phyloP scores from a whole-genome alignment of 352 stramenopile species.

The Phytopythium chamaehyphon region DNA sequence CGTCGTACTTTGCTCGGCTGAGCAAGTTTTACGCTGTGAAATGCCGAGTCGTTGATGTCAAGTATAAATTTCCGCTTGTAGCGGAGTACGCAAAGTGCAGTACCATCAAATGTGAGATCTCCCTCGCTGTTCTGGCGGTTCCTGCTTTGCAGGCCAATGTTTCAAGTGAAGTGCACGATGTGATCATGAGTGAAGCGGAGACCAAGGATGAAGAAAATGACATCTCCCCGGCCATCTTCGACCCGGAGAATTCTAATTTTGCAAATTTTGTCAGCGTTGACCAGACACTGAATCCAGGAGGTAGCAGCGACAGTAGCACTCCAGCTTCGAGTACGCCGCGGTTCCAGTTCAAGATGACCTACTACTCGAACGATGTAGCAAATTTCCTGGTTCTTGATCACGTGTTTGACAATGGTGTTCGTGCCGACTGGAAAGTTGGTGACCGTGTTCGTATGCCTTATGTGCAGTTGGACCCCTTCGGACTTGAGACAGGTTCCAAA shows the following conservation, averaged over 20 bases:
- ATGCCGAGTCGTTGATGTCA: constrained; percentile 69
- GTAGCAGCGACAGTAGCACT: constrained; percentile 16
- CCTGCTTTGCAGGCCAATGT: constrained; percentile 30
- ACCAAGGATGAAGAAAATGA: constrained; percentile 36
- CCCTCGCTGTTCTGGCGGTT: constrained; percentile 54
- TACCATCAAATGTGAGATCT: constrained; percentile 71
- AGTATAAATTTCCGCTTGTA: constrained; percentile 67
- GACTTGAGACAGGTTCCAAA: constrained; percentile 50
- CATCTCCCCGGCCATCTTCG: constrained; percentile 22
- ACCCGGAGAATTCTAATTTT: constrained; percentile 42
- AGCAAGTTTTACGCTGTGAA: constrained; percentile 66
- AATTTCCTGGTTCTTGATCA: constrained; percentile 88
- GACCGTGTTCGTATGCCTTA: constrained; percentile 76
- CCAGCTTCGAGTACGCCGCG: constrained; percentile 18
- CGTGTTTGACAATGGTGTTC: constrained; percentile 74
- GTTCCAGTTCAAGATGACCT: constrained; percentile 62
- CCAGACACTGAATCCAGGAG: constrained; percentile 31
- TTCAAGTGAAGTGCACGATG: constrained; percentile 10
- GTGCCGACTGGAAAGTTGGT: constrained; percentile 55
- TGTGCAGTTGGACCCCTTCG: constrained; percentile 58
- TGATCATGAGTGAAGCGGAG: constrained; percentile 38
- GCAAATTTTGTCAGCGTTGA: constrained; percentile 70
- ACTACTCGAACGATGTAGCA: constrained; percentile 74
- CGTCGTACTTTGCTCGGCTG: constrained; percentile 47
- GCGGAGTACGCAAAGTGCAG: constrained; percentile 52